phyloP scores from a whole-genome alignment of 225 moss, liverwort and hornwort genomes.

The Pseudisothecium myosuroides region DNA sequence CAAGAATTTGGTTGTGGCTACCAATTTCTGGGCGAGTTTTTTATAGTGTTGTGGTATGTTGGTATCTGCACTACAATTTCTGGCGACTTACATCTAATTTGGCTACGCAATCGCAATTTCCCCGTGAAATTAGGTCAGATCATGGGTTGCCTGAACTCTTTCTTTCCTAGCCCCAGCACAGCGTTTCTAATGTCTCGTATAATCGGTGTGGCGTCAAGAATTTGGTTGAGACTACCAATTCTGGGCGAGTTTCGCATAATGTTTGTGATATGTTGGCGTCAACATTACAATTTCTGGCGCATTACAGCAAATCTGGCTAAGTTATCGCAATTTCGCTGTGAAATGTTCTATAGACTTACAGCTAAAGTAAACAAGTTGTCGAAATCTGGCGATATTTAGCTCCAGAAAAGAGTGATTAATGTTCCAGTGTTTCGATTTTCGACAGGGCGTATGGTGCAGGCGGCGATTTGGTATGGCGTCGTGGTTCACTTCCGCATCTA shows the following conservation, averaged over 20 bases:
- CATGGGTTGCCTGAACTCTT: neutral
- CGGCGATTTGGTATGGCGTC: constrained; percentile 85
- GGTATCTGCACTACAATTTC: neutral
- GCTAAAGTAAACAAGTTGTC: neutral
- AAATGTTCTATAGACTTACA: neutral
- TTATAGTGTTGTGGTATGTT: neutral
- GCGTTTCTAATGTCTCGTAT: neutral
- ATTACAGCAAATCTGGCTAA: neutral
- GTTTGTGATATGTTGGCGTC: neutral
- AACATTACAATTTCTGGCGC: neutral
- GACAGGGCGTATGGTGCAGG: constrained; percentile 73
- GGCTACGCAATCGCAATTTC: neutral
- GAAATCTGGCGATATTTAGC: neutral
- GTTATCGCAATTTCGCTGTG: neutral
- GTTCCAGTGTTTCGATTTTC: neutral
- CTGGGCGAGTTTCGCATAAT: neutral
- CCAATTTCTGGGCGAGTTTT: neutral
- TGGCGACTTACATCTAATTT: neutral
- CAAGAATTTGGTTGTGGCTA: neutral
- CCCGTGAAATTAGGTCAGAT: neutral
- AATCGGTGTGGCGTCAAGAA: neutral
- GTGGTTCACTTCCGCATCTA: constrained; percentile 93
- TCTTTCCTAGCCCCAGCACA: neutral
- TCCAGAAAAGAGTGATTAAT: neutral
- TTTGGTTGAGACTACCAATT: neutral